Base-by-base conservation (phyloP, 2,329 filamentous ascomycete species). In the Colletotrichum orbiculare region DNA sequence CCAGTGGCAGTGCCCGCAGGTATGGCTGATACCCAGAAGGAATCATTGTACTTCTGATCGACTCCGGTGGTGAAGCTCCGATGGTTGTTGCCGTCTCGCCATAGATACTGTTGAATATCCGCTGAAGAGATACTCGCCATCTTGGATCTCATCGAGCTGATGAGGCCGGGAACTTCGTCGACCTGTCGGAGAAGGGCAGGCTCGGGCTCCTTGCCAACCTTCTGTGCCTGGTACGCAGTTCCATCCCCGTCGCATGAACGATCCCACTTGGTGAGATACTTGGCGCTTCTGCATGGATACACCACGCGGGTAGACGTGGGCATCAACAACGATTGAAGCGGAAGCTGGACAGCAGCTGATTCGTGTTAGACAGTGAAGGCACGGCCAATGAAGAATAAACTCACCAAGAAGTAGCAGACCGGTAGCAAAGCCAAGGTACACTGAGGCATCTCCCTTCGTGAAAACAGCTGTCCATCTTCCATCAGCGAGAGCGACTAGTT, bases 11-110 rank as follows among this genome's bases (percentile, higher is more conserved):
- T 52, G 2, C 58, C 63, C 3, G 62, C 50, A 6, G 66, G 58
- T 11, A 67, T 43, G 6, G 66, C 53, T 7, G 66, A 67, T 3
- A 58, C 66, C 66, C 66, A 67, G 49, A 66, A 67, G 5, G 63
- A 39, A 10, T 59, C 57, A 38, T 66, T 39, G 33, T 52, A 67
- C 6, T 45, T 58, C n/a, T 62, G 63, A 3, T 57, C 25, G 15
- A 46, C 17, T 6, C 63, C 63, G 2, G 53, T 57, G 35, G 47
- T n/a, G 37, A 66, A 66, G 41, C 63, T 65, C 6, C 53, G 52
- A 13, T 61, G 46, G 11, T 41, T 67, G 11, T 65, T 52, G n/a
- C 47, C 43, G 33, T 39, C 47, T 25, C 65, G 56, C 65, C 65
- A 67, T 12, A 67, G 56, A 6, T 66, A 60, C 15, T 64, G 50